These are phyloP conservation scores for Tylopilus vinaceipallidus DNA, from an alignment of 768 basidiomycete genomes.

Conservation along the genomic window DNA sequence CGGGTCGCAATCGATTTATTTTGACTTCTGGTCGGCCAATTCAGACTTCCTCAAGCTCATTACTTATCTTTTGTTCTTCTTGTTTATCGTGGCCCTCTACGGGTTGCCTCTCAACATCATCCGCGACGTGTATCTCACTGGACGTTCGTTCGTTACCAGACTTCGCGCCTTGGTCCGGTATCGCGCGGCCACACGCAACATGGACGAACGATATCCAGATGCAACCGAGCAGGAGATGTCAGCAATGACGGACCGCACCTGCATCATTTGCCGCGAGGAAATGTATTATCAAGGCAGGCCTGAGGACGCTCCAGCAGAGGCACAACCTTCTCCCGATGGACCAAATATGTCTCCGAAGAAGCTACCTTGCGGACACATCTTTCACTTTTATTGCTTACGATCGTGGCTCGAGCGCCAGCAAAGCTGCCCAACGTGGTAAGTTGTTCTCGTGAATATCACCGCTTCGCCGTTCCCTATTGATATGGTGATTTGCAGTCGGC, in stretches of 20 bases:
- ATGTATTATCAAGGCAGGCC: constrained; percentile 53
- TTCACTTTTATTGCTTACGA: constrained; percentile 95
- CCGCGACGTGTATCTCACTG: constrained; percentile 94
- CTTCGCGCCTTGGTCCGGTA: constrained; percentile 89
- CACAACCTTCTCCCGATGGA: constrained; percentile 47
- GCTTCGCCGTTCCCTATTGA: constrained; percentile 5
- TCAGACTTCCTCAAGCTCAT: constrained; percentile 91
- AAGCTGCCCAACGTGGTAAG: constrained; percentile 97
- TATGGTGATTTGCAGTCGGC: constrained; percentile 48
- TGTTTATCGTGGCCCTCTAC: constrained; percentile 90
- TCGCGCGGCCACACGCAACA: constrained; percentile 90
- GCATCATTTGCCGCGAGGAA: constrained; percentile 98
- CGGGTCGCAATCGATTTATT: not conserved
- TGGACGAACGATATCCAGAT: constrained; percentile 94
- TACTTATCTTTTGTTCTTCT: constrained; percentile 92
- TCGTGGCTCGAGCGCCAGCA: constrained; percentile 99
- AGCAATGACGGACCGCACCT: constrained; percentile 83
- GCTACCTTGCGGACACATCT: constrained; percentile 94
- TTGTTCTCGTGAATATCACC: constrained; percentile 3
- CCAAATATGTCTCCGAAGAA: constrained; percentile 97
- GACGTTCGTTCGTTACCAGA: constrained; percentile 86
- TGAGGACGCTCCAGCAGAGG: constrained; percentile 21
- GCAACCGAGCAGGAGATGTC: constrained; percentile 84
- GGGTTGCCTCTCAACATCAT: constrained; percentile 96
- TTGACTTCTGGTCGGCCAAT: constrained; percentile 6